These are phyloP conservation scores for Colletotrichum sidae DNA, from an alignment of 2,329 filamentous ascomycete species.

Conservation along the genomic window DNA sequence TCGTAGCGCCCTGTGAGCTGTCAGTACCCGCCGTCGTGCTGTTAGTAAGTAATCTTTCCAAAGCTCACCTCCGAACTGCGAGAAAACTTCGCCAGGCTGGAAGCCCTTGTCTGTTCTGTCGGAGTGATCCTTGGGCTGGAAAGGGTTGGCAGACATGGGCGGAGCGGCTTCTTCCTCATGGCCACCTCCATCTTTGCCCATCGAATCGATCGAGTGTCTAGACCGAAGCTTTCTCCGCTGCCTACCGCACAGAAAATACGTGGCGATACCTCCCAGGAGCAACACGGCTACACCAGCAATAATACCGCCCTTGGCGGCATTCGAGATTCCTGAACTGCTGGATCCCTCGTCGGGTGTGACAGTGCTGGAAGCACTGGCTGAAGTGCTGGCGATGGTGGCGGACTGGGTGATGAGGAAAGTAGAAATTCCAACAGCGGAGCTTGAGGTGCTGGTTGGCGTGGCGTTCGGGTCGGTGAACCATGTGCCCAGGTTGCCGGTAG, in stretches of 20 bases:
- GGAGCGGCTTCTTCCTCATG: conserved; percentile 44
- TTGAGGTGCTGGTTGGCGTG: not conserved
- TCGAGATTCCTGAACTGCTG: conserved; percentile 2
- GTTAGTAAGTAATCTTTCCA: not conserved
- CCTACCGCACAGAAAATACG: conserved; percentile 38
- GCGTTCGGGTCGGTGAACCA: conserved; percentile 22
- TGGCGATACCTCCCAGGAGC: conserved; percentile 36
- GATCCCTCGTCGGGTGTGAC: not conserved
- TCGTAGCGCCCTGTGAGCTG: conserved; percentile 32
- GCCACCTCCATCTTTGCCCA: conserved; percentile 36
- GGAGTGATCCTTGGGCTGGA: conserved; percentile 42
- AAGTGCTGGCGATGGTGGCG: not conserved
- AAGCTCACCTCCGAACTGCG: conserved; percentile 57
- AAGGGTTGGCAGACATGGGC: conserved; percentile 43
- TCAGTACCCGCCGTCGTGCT: conserved; percentile 8
- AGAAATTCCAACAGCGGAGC: not conserved
- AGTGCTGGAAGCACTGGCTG: not conserved
- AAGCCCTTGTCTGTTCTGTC: conserved; percentile 18
- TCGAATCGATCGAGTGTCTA: conserved; percentile 22
- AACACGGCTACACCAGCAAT: conserved; percentile 34
- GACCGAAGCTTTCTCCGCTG: conserved; percentile 31
- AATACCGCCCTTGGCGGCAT: conserved; percentile 20
- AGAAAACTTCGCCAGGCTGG: conserved; percentile 52
- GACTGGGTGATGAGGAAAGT: not conserved
- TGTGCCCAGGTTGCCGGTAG: not conserved